A percentile compares a stretch with the other conserved stretches of the same genome.
Evolutionary conservation across 177 flowering plant genomes (phyloP).

Genomic region (Telopea speciosissima): DNA sequence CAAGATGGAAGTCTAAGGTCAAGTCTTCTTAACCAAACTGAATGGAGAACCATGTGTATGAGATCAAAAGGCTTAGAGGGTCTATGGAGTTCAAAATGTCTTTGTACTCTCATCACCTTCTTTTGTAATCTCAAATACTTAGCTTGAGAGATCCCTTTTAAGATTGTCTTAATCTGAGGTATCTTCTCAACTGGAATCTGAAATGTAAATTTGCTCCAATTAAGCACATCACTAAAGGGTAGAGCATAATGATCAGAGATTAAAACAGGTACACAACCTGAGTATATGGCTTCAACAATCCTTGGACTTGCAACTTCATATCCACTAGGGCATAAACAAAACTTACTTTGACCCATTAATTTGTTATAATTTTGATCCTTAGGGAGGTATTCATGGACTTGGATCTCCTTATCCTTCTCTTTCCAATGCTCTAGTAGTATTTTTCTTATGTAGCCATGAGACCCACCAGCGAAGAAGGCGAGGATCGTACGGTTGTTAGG

Average conservation of each 20-base stretch:
- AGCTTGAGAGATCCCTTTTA: slow-evolving; percentile 21
- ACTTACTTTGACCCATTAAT: slow-evolving; percentile 40
- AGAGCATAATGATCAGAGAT: slow-evolving; percentile 36
- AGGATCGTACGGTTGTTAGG: slow-evolving; percentile 19
- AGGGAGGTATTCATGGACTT: slow-evolving; percentile 38
- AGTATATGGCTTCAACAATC: slow-evolving; percentile 36
- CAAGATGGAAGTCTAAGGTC: slow-evolving; percentile 27
- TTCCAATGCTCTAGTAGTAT: slow-evolving; percentile 41
- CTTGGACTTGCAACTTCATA: slow-evolving; percentile 58
- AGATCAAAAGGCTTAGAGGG: slow-evolving; percentile 51
- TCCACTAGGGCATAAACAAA: slow-evolving; percentile 65
- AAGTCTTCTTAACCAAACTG: slow-evolving; percentile 58
- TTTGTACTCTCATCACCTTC: slow-evolving; percentile 27
- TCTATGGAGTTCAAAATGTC: slow-evolving; percentile 45
- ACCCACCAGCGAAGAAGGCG: slow-evolving; percentile 25
- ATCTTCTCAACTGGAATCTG: slow-evolving; percentile 31
- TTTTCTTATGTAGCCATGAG: slow-evolving; percentile 26
- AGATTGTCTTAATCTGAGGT: slow-evolving; percentile 41
- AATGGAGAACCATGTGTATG: slow-evolving; percentile 53
- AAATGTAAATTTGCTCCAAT: slow-evolving; percentile 47
- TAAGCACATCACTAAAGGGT: slow-evolving; percentile 58
- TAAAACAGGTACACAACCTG: slow-evolving; percentile 56
- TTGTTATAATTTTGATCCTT: slow-evolving; percentile 25
- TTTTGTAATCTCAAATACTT: slow-evolving; percentile 32
- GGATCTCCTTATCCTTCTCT: slow-evolving; percentile 34